A percentile compares a stretch with the other conserved stretches of the same genome.
Evolutionary conservation across 345 rosid genomes (phyloP).

Genomic region (Eucalyptus pauciflora): DNA sequence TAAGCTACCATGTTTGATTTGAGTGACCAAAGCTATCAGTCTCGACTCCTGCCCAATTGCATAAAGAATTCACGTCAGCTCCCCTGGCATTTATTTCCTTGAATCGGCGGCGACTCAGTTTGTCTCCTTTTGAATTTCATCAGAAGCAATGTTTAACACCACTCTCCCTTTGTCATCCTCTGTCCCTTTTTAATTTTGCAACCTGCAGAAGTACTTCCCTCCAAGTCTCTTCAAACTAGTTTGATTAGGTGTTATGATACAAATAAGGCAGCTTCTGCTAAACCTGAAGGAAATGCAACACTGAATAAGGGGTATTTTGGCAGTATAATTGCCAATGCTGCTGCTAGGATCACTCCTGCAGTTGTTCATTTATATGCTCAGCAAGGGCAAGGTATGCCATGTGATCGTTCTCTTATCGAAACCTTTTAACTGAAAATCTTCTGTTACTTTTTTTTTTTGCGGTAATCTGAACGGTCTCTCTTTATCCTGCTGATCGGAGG

Average conservation of each 20-base stretch:
- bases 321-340: neutral
- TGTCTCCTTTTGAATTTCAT: neutral
- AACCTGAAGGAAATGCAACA: neutral
- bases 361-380: neutral
- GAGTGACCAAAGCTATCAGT: neutral
- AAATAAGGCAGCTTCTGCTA: neutral
- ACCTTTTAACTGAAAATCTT: neutral
- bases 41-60: neutral
- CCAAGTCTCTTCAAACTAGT: neutral
- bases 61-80: neutral
- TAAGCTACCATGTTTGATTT: neutral
- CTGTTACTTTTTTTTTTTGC: neutral
- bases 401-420: rapidly evolving
- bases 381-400: neutral
- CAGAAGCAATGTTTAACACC: neutral
- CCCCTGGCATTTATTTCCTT: neutral
- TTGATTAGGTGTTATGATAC: neutral
- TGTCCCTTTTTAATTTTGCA: neutral
- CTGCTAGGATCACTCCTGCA: neutral
- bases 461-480: neutral
- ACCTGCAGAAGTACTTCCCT: neutral
- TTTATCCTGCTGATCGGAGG: too few species aligned
- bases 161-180: neutral
- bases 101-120: neutral
- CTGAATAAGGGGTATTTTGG: neutral